Evolutionary conservation across 2,329 filamentous ascomycete genomes (phyloP).

Genomic region (Tothia fuscella): DNA sequence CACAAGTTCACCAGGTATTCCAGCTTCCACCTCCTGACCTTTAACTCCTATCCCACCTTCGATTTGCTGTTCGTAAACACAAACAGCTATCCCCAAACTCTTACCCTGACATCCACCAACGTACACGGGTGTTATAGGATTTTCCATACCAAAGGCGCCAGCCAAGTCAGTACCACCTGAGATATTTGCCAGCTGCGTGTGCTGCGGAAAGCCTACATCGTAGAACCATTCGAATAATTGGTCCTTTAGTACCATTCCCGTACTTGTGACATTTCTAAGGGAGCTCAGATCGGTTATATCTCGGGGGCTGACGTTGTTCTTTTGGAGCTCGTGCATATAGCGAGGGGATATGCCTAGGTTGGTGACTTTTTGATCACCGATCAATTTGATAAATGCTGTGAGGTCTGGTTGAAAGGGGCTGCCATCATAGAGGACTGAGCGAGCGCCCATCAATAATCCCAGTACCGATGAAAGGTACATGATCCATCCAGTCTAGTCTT

Average conservation of each 20-base stretch:
- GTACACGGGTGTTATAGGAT: slow-evolving; percentile 56
- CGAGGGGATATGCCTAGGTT: slow-evolving; percentile 64
- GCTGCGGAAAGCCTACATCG: slow-evolving; percentile 54
- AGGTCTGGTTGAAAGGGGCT: slow-evolving; percentile 64
- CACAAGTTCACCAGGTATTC: slow-evolving; percentile 64
- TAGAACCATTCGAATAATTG: slow-evolving; percentile 68
- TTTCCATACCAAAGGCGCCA: slow-evolving; percentile 51
- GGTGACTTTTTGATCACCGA: slow-evolving; percentile 54
- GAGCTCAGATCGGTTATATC: slow-evolving; percentile 50
- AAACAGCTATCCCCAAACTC: slow-evolving; percentile 40
- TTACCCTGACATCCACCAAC: slow-evolving; percentile 44
- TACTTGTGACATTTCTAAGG: slow-evolving; percentile 53
- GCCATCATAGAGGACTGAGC: slow-evolving; percentile 67
- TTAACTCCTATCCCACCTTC: slow-evolving; percentile 31
- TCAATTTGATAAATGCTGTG: slow-evolving; percentile 48
- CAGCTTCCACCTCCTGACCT: slow-evolving; percentile 44
- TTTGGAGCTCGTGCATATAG: slow-evolving; percentile 63
- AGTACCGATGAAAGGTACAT: slow-evolving; percentile 62
- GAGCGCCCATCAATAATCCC: slow-evolving; percentile 47
- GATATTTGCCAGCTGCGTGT: slow-evolving; percentile 59
- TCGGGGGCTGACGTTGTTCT: slow-evolving; percentile 48
- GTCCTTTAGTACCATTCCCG: slow-evolving; percentile 72
- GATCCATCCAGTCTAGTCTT: slow-evolving; percentile 59
- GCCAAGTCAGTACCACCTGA: slow-evolving; percentile 69
- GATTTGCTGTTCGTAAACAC: slow-evolving; percentile 47